Evolutionary conservation across 768 basidiomycete species (phyloP).

Genomic region (Auriculariales sp.): DNA sequence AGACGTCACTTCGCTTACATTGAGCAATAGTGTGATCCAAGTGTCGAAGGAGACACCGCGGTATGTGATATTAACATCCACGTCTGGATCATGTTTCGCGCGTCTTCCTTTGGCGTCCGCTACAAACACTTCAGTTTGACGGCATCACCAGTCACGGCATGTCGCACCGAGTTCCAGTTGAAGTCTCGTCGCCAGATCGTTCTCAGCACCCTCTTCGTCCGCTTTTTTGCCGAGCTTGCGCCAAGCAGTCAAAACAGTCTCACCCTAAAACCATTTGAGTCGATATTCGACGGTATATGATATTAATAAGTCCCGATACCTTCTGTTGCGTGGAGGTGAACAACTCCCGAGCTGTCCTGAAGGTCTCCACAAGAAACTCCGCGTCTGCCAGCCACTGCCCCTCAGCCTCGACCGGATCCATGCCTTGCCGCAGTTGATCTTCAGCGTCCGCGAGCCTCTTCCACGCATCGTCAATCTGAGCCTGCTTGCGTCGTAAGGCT

Average conservation of each 20-base stretch:
- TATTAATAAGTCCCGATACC: background rate
- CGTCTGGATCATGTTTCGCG: conserved; percentile 24
- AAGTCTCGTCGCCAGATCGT: conserved; percentile 60
- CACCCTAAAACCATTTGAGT: conserved; percentile 13
- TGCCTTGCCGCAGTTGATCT: too few relatives aligned
- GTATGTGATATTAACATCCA: conserved; percentile 56
- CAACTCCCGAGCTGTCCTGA: conserved; percentile 71
- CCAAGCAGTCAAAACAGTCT: conserved; percentile 51
- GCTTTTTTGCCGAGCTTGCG: conserved; percentile 15
- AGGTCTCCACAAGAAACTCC: conserved; percentile 76
- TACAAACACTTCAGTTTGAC: conserved; percentile 12
- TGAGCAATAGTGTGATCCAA: conserved; percentile 77
- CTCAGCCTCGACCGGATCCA: conserved; percentile 46
- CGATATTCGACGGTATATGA: background rate
- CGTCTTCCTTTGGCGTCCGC: conserved; percentile 45
- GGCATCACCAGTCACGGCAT: background rate
- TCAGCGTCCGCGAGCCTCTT: too few relatives aligned
- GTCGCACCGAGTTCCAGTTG: conserved; percentile 57
- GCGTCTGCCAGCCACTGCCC: conserved; percentile 74
- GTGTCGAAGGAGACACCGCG: conserved; percentile 71
- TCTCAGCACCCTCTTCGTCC: conserved; percentile 43
- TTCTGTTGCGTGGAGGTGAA: conserved; percentile 47
- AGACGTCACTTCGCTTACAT: conserved; percentile 31
- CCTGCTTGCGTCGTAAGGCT: conserved; percentile 52
- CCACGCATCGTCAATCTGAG: conserved; percentile 46